Evolutionary conservation across 208 protist genomes (phyloP), one percentile per base, ranked within the genome.

Genomic region (Phytomonas francai): DNA sequence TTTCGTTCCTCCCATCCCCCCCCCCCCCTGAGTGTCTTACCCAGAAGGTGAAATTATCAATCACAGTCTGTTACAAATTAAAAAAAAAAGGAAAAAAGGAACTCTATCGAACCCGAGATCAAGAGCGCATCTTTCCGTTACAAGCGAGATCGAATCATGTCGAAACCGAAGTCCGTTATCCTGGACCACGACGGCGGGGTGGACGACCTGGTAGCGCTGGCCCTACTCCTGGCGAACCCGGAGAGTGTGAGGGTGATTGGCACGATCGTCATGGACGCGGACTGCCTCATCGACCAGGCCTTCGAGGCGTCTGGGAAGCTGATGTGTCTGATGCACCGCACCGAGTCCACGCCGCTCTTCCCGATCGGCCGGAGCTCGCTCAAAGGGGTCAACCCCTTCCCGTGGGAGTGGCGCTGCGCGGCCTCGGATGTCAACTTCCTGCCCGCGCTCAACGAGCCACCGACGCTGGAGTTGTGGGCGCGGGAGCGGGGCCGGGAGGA

Each of bases 101-200:
- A 8, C 8, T 11, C 33, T 36, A 36, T 36, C 33, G 33, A 36
- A 36, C 8, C 8, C 8, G 33, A 36, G 33, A 36, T 8, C 3
- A 36, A 36, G 33, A 36, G 33, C 33, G 3, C 8, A 36, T 3
- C 8, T 3, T 36, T 36, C 8, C 3, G 5, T 36, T 36, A 8
- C 8, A 3, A 36, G 33, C 5, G 33, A 36, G 3, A 36, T 36
- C 0, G 1, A 7, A 59, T 39, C 27, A 59, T 30, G 30, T 69
- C 70, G 69, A 3, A 71, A 19, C 76, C 74, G 1, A 92, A 84
- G 45, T 74, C 63, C 0, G 90, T 95, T 30, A 88, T 95, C 68
- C 72, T 95, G 0, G 91, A 96, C 67, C 91, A 96, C 69, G 91
- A 96, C 56, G 88, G 91, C 19, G 85, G 87, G 5, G 79, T 91